Evolutionary conservation across 257 asterid species (phyloP), one percentile per base, ranked within the genome.

Genomic region (Solanum infundibuliforme): DNA sequence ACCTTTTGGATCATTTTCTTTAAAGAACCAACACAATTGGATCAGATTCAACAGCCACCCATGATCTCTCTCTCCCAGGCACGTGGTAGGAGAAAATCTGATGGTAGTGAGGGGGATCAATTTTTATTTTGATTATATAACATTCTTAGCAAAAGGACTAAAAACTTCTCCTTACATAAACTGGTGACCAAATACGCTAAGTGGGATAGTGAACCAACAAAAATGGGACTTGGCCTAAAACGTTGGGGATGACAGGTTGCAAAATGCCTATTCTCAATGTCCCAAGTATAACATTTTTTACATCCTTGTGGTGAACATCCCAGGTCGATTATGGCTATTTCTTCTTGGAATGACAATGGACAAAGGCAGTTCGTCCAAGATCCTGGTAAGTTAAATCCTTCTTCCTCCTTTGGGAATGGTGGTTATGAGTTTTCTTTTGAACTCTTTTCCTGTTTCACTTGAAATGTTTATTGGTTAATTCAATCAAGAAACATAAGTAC

Each of bases 271-370:
- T 82, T 48, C 29, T 48, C 4, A 31, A 82, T 82, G 31, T 82
- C 69, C 87, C 89, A 27, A 87, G 43, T 83, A 18, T 83, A 72
- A 60, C 76, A 71, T 83, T 83, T 18, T 35, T 29, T 18, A 48
- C 27, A 82, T 48, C 39, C 41, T 89, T 55, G 77, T 89, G 39
- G 68, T 68, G 88, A 89, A 38, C 72, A 74, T 84, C 81, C 66
- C 90, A 96, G 99, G 93, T 94, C 99, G 89, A 94, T 97, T 84
- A 92, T 97, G 99, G 99, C 98, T 69, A 91, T 97, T 89, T 97
- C 99, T 38, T 97, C 99, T 41, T 96, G 99, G 99, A 97, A 97
- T 93, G 99, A 97, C 93, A 97, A 97, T 88, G 99, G 99, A 71
- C 99, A 97, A 90, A 93, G 88, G 91, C 98, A 97, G 90, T 97